Conservation (phyloP, 805 yeast species). For the Tetrapisispora iriomotensis region DNA sequence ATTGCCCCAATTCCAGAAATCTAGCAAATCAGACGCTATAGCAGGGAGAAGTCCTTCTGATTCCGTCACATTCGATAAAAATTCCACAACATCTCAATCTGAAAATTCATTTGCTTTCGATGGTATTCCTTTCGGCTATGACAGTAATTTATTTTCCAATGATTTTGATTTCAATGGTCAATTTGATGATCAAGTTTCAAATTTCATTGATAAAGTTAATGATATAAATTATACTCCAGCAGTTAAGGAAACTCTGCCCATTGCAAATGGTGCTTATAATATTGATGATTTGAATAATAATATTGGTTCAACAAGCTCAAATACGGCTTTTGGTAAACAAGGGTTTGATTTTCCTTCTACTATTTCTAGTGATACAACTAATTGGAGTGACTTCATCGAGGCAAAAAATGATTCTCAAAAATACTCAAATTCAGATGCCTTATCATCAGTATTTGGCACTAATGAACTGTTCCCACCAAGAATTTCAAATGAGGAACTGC, state of each 20-base stretch:
- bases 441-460: too few species aligned
- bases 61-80: not conserved
- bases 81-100: not conserved
- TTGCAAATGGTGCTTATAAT: not conserved
- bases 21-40: not conserved
- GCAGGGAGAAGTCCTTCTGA: not conserved
- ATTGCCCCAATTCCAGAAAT: slow-evolving; percentile 8
- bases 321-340: slow-evolving; percentile 1
- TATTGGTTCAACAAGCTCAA: not conserved
- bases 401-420: not conserved
- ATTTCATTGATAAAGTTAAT: slow-evolving; percentile 61
- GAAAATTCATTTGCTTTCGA: not conserved
- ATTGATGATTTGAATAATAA: not conserved
- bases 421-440: too few species aligned
- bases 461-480: too few species aligned
- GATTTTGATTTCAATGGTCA: slow-evolving; percentile 29
- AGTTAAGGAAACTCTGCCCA: slow-evolving; percentile 1
- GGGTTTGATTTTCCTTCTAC: not conserved
- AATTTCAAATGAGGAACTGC: not conserved
- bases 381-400: not conserved
- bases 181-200: slow-evolving; percentile 61
- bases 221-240: slow-evolving; percentile 51
- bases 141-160: slow-evolving; percentile 12
- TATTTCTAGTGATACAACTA: not conserved
- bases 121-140: slow-evolving; percentile 3